phyloP scores from a whole-genome alignment of 495 filamentous ascomycete species.

The Cryomyces minteri region DNA sequence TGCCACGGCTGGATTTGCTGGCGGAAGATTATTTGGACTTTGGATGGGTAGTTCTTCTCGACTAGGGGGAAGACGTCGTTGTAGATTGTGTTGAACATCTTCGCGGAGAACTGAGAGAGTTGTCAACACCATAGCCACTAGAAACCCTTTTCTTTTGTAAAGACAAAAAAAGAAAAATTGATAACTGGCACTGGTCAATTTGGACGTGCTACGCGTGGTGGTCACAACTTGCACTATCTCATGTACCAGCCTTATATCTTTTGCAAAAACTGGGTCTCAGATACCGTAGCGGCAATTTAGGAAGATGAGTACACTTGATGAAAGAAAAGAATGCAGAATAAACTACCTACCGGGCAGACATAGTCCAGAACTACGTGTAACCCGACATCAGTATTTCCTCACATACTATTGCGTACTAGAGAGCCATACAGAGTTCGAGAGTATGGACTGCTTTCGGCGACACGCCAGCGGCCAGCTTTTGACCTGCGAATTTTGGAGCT shows the following conservation, averaged over 20 bases:
- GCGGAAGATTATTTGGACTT: conserved; percentile 59
- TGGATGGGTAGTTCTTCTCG: conserved; percentile 32
- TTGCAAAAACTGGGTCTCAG: too few species aligned
- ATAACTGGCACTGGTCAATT: not conserved
- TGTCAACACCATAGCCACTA: not conserved
- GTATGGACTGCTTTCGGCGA: conserved; percentile 40
- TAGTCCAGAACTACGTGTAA: conserved; percentile 50
- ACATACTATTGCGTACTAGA: too few species aligned
- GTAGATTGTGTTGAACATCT: conserved; percentile 58
- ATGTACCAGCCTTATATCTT: too few species aligned
- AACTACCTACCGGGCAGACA: conserved; percentile 47
- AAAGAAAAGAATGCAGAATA: not conserved
- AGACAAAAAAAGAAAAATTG: conserved; percentile 7
- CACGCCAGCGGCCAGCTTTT: conserved; percentile 31
- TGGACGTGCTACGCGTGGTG: too few species aligned
- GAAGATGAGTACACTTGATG: too few species aligned
- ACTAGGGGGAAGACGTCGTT: conserved; percentile 35
- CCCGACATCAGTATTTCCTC: too few species aligned
- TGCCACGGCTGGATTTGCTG: conserved; percentile 96
- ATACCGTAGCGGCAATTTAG: too few species aligned
- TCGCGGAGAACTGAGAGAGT: conserved; percentile 30
- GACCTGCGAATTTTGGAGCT: conserved; percentile 58
- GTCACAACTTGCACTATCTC: too few species aligned
- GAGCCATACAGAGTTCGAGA: conserved; percentile 44
- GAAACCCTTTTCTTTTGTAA: not conserved